Evolutionary conservation across 2,329 filamentous ascomycete species (phyloP), one percentile per base, ranked within the genome.

Genomic region (Ophiobolus disseminans): DNA sequence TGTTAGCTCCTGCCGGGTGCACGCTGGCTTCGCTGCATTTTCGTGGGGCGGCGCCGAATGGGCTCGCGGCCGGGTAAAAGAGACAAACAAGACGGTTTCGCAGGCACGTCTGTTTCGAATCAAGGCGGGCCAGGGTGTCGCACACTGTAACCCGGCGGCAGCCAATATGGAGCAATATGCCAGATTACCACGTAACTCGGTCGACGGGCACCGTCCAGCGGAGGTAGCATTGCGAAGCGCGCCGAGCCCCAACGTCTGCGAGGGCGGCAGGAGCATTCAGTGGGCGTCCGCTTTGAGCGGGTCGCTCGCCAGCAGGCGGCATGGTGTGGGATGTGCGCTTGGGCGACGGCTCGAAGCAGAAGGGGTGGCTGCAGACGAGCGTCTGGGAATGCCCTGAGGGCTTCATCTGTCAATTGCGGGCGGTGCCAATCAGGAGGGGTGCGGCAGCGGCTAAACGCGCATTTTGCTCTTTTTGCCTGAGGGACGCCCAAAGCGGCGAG

Each of bases 41-140:
- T 68, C 60, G 65, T 65, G 58, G 55, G 58, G 58, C 62, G 58
- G 54, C 50, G 50, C 60, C 60, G 55, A 67, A 66, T 62, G 58
- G 61, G 66, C 57, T 65, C 54, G 45, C 52, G 50, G 41, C 64
- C 65, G 68, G 68, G 53, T 67, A 67, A 69, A 69, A 57, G 55
- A 55, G 59, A 65, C 64, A 68, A 66, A 68, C 66, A 64, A 59
- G 48, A 48, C 53, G 58, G 66, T 68, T 65, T 64, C 61, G 64
- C 65, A 66, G 58, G 53, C 56, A 40, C 63, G 57, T 50, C 52
- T 52, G 63, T 65, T 66, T 68, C 61, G 63, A 68, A 69, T 64
- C 64, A 61, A 37, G 49, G 47, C 38, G 37, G 50, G 35, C 52
- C 50, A 47, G 60, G 55, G 48, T 53, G 65, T 70, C 50, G 64